Conservation (phyloP, 2,329 filamentous ascomycete genomes). For the Zarea fungicola region DNA sequence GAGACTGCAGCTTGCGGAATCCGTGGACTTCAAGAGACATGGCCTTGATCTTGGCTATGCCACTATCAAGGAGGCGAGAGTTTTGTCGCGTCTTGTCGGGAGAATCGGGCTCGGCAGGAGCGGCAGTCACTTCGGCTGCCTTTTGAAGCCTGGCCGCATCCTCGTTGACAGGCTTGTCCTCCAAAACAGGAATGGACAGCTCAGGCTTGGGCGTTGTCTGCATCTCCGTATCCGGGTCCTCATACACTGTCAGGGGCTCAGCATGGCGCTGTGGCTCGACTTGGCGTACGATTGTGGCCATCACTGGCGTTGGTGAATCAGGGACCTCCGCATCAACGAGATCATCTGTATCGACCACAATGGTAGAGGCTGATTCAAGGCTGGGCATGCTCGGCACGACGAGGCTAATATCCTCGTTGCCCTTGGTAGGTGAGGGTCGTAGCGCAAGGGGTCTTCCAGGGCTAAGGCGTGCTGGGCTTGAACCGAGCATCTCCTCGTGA, state of each 20-base stretch:
- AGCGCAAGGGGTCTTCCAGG: constrained; percentile 31
- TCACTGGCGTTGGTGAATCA: constrained; percentile 14
- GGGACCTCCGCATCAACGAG: not conserved
- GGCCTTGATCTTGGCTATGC: constrained; percentile 65
- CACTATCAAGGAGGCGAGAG: constrained; percentile 63
- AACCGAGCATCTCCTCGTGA: constrained; percentile 6
- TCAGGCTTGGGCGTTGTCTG: constrained; percentile 41
- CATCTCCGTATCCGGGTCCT: constrained; percentile 54
- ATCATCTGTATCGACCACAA: constrained; percentile 20
- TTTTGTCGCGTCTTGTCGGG: constrained; percentile 54
- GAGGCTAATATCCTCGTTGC: constrained; percentile 50
- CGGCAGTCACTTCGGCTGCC: constrained; percentile 19
- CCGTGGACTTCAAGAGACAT: constrained; percentile 74
- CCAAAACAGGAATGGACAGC: constrained; percentile 47
- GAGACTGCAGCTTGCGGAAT: constrained; percentile 71
- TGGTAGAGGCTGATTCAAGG: constrained; percentile 27
- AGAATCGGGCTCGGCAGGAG: constrained; percentile 26
- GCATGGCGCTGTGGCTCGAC: constrained; percentile 7
- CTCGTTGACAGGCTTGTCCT: constrained; percentile 57
- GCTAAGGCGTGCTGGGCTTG: constrained; percentile 37
- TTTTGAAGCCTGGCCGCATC: constrained; percentile 34
- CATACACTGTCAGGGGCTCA: constrained; percentile 49
- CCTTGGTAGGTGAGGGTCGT: constrained; percentile 37
- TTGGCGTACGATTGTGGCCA: constrained; percentile 2
- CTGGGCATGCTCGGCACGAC: constrained; percentile 43